phyloP scores from a whole-genome alignment of 2,329 filamentous ascomycete species.

The Sporothrix luriei region DNA sequence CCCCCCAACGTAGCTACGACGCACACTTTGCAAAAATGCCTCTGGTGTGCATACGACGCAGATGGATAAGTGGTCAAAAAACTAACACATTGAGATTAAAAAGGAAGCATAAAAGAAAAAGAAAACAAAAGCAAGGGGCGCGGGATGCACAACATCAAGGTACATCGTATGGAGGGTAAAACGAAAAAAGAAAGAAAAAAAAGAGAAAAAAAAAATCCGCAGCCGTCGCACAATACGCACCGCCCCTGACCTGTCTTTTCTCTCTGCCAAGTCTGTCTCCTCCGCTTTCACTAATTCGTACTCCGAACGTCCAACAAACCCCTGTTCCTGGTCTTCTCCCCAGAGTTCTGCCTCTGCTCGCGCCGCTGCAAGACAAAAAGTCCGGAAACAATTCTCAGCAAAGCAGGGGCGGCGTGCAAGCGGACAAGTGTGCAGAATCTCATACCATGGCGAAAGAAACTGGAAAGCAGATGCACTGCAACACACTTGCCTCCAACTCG shows the following conservation, averaged over 20 bases:
- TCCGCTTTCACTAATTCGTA: no score
- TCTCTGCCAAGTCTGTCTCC: background rate
- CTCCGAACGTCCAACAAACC: constrained; percentile 10
- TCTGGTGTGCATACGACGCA: constrained; percentile 6
- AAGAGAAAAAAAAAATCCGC: background rate
- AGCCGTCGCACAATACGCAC: background rate
- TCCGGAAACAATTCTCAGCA: no score
- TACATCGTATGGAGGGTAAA: no score
- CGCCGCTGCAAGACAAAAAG: background rate
- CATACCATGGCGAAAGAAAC: background rate
- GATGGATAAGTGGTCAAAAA: background rate
- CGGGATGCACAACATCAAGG: no score
- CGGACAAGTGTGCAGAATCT: background rate
- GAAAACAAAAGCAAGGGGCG: no score
- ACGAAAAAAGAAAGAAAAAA: background rate
- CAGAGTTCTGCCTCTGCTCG: background rate
- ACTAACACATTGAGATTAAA: background rate
- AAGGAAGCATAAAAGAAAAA: no score
- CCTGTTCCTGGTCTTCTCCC: background rate
- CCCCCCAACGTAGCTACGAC: background rate
- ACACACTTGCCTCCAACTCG: constrained; percentile 9
- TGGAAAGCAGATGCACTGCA: background rate
- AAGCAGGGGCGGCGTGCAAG: no score
- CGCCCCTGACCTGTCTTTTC: constrained; percentile 18
- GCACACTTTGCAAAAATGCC: background rate